Conservation (phyloP, 306 rosid species). For the Dalbergia cultrata region DNA sequence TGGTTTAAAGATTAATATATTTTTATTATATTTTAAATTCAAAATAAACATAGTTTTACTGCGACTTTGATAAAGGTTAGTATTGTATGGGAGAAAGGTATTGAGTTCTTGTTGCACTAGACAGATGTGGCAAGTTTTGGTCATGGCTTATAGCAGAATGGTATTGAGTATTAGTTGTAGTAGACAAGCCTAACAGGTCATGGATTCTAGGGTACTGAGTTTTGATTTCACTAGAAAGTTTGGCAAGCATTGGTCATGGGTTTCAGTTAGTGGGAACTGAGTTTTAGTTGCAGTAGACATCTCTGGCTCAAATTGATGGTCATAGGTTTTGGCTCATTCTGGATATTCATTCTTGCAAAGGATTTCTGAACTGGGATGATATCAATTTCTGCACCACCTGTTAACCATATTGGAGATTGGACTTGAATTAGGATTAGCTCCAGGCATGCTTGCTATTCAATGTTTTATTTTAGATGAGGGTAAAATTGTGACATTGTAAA, state of each 20-base stretch:
- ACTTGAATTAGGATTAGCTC: neutral
- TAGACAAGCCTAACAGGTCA: neutral
- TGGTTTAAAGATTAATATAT: too few relatives aligned
- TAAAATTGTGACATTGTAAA: neutral
- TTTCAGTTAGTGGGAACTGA: conserved; percentile 35
- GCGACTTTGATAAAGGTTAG: too few relatives aligned
- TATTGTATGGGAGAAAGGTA: conserved; percentile 33
- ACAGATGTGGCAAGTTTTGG: conserved; percentile 7
- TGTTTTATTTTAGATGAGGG: neutral
- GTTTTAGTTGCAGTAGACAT: conserved; percentile 28
- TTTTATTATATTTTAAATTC: too few relatives aligned
- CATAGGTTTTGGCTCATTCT: conserved; percentile 39
- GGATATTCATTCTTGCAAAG: conserved; percentile 53
- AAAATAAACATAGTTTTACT: too few relatives aligned
- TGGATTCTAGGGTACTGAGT: neutral
- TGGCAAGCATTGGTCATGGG: conserved; percentile 14
- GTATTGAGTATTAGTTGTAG: neutral
- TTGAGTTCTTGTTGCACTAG: conserved; percentile 36
- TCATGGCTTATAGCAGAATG: neutral
- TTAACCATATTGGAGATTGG: neutral
- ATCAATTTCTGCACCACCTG: conserved; percentile 57
- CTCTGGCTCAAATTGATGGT: conserved; percentile 34
- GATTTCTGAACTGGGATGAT: conserved; percentile 43
- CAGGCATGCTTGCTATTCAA: neutral
- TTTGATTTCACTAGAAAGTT: conserved; percentile 32